These are phyloP conservation scores for Fusarium austroafricanum DNA, from an alignment of 2,329 filamentous ascomycete species.

Conservation along the genomic window DNA sequence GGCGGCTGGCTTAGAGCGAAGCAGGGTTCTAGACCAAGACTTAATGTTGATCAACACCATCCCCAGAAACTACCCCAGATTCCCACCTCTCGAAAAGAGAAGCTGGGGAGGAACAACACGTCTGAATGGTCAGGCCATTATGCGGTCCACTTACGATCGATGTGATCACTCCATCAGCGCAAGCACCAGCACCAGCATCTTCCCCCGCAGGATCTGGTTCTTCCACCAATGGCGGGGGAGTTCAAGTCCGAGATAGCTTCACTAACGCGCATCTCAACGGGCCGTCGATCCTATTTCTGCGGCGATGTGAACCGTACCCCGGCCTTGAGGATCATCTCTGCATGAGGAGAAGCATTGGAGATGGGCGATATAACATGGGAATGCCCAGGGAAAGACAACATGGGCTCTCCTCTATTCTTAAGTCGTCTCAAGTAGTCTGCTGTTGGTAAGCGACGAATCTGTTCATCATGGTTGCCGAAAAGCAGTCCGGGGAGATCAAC, in stretches of 20 bases:
- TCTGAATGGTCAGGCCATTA: constrained; percentile 39
- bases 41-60: constrained; percentile 14
- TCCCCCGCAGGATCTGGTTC: constrained; percentile 39
- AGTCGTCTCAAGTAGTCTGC: constrained; percentile 4
- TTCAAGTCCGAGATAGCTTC: constrained; percentile 2
- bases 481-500: constrained; percentile 31
- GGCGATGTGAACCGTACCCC: constrained; percentile 12
- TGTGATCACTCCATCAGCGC: constrained; percentile 4
- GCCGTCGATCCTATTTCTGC: constrained; percentile 43
- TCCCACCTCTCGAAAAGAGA: constrained; percentile 26
- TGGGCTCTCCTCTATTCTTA: neutral
- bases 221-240: constrained; percentile 42
- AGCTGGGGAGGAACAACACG: constrained; percentile 22
- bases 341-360: constrained; percentile 16
- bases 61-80: constrained; percentile 41
- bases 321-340: constrained; percentile 4
- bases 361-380: constrained; percentile 23
- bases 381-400: neutral
- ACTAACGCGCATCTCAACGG: constrained; percentile 24
- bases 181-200: neutral
- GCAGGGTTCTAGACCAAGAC: constrained; percentile 9
- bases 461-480: constrained; percentile 40
- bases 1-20: neutral
- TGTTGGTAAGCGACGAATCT: constrained; percentile 12
- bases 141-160: constrained; percentile 39